Conservation (phyloP, 768 basidiomycete species). For the Lactarius pseudohatsudake region DNA sequence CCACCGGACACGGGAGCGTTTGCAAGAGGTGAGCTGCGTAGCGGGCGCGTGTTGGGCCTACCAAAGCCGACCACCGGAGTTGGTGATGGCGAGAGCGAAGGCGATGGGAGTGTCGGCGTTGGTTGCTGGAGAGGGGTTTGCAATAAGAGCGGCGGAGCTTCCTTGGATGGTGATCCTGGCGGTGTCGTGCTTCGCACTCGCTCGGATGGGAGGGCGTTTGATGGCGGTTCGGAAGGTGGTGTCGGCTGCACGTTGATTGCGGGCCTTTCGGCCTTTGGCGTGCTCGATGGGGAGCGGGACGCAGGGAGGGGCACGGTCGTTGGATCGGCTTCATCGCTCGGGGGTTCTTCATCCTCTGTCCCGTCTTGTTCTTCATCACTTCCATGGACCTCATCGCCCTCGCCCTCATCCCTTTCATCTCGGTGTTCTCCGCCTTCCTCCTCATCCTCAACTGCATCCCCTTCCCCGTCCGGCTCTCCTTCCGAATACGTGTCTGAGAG, state of each 20-base stretch:
- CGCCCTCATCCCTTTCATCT: slow-evolving; percentile 31
- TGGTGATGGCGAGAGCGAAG: slow-evolving; percentile 40
- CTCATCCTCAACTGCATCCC: slow-evolving; percentile 24
- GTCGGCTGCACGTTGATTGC: slow-evolving; percentile 40
- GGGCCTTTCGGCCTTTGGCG: slow-evolving; percentile 56
- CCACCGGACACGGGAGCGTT: slow-evolving; percentile 46
- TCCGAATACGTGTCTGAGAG: slow-evolving; percentile 33
- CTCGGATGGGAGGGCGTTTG: neutral
- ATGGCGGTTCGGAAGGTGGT: slow-evolving; percentile 38
- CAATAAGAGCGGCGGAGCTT: slow-evolving; percentile 18
- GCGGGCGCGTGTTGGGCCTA: slow-evolving; percentile 62
- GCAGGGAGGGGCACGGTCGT: slow-evolving; percentile 39
- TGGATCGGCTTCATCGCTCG: slow-evolving; percentile 18
- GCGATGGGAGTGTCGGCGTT: slow-evolving; percentile 36
- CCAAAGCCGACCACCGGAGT: slow-evolving; percentile 53
- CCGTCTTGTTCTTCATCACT: slow-evolving; percentile 28
- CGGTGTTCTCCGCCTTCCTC: slow-evolving; percentile 27
- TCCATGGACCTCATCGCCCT: slow-evolving; percentile 37
- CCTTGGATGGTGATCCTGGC: slow-evolving; percentile 60
- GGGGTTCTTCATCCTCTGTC: slow-evolving; percentile 12
- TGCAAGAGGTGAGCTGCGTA: slow-evolving; percentile 77
- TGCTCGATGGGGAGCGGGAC: slow-evolving; percentile 56
- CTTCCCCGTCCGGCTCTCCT: slow-evolving; percentile 34
- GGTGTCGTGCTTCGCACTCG: slow-evolving; percentile 58
- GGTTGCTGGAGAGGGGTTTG: slow-evolving; percentile 31